Evolutionary conservation across 192 early-diverging fungal genomes (phyloP).

Genomic region (Backusella psychrophila): DNA sequence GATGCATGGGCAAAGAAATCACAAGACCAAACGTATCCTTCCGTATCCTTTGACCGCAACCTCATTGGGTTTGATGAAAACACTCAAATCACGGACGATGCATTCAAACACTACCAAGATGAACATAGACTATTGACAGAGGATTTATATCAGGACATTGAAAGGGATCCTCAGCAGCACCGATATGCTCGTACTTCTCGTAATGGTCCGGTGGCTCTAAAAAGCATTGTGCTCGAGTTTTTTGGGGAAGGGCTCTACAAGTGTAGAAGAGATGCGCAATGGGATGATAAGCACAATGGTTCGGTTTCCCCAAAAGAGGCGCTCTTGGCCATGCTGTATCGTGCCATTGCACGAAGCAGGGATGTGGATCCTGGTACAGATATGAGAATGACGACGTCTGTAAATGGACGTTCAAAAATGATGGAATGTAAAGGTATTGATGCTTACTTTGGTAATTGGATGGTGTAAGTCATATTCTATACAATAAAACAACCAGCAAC

Average conservation of each 20-base stretch:
- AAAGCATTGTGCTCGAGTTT: constrained; percentile 27
- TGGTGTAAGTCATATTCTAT: constrained; percentile 15
- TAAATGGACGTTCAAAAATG: constrained; percentile 23
- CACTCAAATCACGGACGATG: constrained; percentile 17
- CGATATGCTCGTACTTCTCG: constrained; percentile 17
- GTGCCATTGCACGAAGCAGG: constrained; percentile 17
- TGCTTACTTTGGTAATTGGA: constrained; percentile 32
- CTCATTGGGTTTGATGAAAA: constrained; percentile 11
- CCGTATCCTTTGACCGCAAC: constrained; percentile 1
- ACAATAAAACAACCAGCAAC: not conserved
- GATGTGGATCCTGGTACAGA: not conserved
- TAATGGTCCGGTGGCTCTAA: constrained; percentile 18
- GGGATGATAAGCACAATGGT: not conserved
- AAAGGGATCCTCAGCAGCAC: constrained; percentile 18
- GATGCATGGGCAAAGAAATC: constrained; percentile 30
- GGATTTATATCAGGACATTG: not conserved
- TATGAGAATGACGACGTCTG: constrained; percentile 11
- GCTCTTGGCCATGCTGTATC: constrained; percentile 22
- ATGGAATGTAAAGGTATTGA: constrained; percentile 20
- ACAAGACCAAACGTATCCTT: not conserved
- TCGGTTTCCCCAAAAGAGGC: constrained; percentile 22
- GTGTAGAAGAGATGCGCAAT: constrained; percentile 24
- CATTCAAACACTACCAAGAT: constrained; percentile 20
- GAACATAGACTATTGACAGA: constrained; percentile 12
- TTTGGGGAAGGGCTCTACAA: constrained; percentile 7